These are phyloP conservation scores for Trichoderma semiorbis DNA, from an alignment of 2,329 filamentous ascomycete genomes.

Conservation along the genomic window DNA sequence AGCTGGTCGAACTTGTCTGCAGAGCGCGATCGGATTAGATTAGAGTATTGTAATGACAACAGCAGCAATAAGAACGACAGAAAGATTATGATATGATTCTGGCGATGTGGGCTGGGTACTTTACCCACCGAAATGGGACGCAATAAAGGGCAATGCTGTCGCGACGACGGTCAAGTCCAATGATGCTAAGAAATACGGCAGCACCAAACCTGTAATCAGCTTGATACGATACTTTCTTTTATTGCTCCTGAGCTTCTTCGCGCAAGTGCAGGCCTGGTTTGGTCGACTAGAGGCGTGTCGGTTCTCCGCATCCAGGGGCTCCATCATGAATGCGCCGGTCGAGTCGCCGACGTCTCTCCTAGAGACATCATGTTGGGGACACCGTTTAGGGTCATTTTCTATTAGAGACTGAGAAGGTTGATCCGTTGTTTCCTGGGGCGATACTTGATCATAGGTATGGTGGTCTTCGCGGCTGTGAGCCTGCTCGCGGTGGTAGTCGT, in stretches of 20 bases:
- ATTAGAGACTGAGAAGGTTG: neutral
- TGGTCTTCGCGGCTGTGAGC: neutral
- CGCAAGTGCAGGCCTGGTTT: neutral
- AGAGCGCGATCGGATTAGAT: neutral
- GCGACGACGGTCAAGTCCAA: neutral
- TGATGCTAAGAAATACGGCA: neutral
- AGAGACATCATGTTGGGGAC: neutral
- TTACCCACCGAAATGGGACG: neutral
- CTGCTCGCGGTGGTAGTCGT: neutral
- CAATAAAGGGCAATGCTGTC: neutral
- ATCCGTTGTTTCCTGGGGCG: neutral
- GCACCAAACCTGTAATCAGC: neutral
- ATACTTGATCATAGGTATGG: neutral
- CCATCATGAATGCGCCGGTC: neutral
- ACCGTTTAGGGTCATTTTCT: neutral
- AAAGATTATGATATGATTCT: neutral
- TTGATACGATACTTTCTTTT: neutral
- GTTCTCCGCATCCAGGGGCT: neutral
- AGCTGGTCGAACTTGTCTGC: neutral
- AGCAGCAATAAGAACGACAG: neutral
- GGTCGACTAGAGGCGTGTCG: neutral
- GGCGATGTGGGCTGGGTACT: neutral
- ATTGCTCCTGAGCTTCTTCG: neutral
- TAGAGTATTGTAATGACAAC: too few relatives aligned
- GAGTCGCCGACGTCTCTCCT: neutral